Conservation (phyloP, 495 filamentous ascomycete genomes). For the Neurospora discreta region DNA sequence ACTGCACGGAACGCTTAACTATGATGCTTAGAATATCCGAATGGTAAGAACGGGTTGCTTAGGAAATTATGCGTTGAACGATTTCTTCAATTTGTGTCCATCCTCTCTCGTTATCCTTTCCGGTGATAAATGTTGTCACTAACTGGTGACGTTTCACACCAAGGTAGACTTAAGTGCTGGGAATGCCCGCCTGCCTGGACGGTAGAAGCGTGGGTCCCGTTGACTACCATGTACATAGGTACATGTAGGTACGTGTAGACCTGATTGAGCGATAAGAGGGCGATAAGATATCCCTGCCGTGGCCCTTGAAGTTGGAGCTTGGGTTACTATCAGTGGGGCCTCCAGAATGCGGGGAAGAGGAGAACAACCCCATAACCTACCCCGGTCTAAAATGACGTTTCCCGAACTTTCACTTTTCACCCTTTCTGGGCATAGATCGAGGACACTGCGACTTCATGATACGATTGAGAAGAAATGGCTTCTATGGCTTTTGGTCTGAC, state of each 20-base stretch:
- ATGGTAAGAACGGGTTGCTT: neutral
- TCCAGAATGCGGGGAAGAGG: neutral
- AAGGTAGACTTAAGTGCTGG: neutral
- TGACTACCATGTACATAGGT: too few relatives aligned
- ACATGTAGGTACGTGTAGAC: too few relatives aligned
- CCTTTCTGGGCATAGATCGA: neutral
- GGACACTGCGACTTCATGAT: neutral
- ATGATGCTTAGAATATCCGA: neutral
- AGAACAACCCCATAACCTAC: neutral
- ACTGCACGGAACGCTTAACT: neutral
- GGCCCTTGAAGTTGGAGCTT: too few relatives aligned
- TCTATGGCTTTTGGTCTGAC: neutral
- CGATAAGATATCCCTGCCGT: neutral
- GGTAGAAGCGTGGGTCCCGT: neutral
- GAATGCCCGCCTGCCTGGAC: neutral
- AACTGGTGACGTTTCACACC: neutral
- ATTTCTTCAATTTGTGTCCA: neutral
- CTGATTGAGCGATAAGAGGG: neutral
- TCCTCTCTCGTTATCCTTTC: neutral
- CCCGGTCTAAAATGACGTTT: neutral
- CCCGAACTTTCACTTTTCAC: neutral
- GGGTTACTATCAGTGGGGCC: neutral
- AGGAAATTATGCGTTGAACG: neutral
- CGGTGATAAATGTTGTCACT: neutral
- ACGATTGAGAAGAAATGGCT: neutral